These are phyloP conservation scores for Nemania bipapillata DNA, from an alignment of 2,329 filamentous ascomycete genomes.

Conservation along the genomic window DNA sequence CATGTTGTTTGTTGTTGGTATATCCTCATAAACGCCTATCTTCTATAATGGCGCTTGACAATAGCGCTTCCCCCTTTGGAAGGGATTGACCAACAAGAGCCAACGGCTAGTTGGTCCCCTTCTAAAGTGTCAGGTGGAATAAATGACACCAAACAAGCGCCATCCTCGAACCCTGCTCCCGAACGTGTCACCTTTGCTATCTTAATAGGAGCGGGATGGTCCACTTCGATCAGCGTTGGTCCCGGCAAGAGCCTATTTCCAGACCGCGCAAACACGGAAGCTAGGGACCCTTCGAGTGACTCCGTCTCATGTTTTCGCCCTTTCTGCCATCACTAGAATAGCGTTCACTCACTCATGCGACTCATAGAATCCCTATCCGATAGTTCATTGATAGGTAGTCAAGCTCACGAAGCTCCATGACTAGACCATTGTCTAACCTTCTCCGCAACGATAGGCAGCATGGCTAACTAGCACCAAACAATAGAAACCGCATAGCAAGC, in stretches of 20 bases:
- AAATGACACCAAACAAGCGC: slow-evolving; percentile 33
- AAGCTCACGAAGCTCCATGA: slow-evolving; percentile 15
- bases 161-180: slow-evolving; percentile 10
- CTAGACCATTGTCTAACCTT: slow-evolving; percentile 6
- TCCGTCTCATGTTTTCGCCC: slow-evolving; percentile 13
- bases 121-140: slow-evolving; percentile 35
- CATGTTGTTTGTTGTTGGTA: slow-evolving; percentile 16
- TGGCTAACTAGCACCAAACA: not conserved
- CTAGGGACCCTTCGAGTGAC: slow-evolving; percentile 20
- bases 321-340: slow-evolving; percentile 7
- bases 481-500: not conserved
- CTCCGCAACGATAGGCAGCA: not conserved
- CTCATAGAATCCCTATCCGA: not conserved
- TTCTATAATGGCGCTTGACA: slow-evolving; percentile 37
- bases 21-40: slow-evolving; percentile 42
- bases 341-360: not conserved
- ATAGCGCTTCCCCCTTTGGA: slow-evolving; percentile 32
- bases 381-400: not conserved
- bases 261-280: slow-evolving; percentile 13
- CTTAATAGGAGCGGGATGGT: not conserved
- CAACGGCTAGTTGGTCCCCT: not conserved
- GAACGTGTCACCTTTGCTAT: not conserved
- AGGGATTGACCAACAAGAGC: not conserved
- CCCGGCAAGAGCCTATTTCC: slow-evolving; percentile 15
- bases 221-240: slow-evolving; percentile 19